Base-by-base conservation (phyloP, 176 grass and related monocot genomes). In the Triticum monococcum region DNA sequence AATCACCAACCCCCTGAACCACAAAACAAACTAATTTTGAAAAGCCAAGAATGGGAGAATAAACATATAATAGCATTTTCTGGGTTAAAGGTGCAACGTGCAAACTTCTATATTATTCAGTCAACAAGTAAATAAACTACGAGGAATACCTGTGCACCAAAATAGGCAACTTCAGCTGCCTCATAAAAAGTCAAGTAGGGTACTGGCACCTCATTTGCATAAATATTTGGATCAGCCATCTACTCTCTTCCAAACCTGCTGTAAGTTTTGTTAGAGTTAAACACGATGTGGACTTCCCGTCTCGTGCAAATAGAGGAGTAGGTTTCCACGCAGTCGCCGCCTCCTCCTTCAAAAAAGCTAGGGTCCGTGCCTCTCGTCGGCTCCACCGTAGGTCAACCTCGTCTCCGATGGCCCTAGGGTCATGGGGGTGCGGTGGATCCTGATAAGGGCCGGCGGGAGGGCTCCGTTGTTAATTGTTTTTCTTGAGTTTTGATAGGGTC, bases 221-320 rank as follows among this genome's bases (percentile, higher is more conserved):
- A 90, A 38, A 93, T 95, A 81, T 95, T 93, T 85, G 95, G 95
- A 88, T 98, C 93, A 68, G 85, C 95, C 95, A 93, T 98, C 93
- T 46, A 98, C 95, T 92, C 95, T 93, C 83, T 98, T 98, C 95
- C 95, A 97, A 45, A 98, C 93, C 95, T 98, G 73, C 13, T 28
- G 69, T 7, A 81, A 50, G 80, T 75, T 71, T 28, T 28, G 1
- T 28, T n/a, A n/a, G n/a, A n/a, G n/a, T n/a, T n/a, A n/a, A n/a
- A n/a, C n/a, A n/a, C n/a, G n/a, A n/a, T n/a, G n/a, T n/a, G n/a
- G n/a, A n/a, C n/a, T n/a, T n/a, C n/a, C n/a, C n/a, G n/a, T n/a
- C n/a, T n/a, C n/a, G n/a, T n/a, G n/a, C n/a, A n/a, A n/a, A n/a
- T n/a, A n/a, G n/a, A n/a, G n/a, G n/a, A n/a, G n/a, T n/a, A n/a